Evolutionary conservation across 257 asterid genomes (phyloP), one percentile per base, ranked within the genome.

Genomic region (Solanum bulbocastanum): DNA sequence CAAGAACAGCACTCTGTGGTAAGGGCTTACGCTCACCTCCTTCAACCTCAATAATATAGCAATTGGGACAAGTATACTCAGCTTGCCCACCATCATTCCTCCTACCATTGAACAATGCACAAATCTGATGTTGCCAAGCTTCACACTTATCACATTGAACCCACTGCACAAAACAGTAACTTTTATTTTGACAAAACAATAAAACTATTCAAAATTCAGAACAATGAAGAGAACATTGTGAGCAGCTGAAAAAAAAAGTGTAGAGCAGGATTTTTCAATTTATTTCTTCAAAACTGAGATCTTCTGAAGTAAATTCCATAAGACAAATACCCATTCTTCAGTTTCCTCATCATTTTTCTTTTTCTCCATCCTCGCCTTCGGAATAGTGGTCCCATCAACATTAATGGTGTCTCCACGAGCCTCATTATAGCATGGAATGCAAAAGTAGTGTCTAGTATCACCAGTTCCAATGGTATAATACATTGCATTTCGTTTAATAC

Each of bases 71-170:
- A 78, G 99, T 97, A 90, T 97, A 97, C 91, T 97, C 99, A 37
- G 99, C 99, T 91, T 95, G 96, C 87, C 99, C 99, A 87, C 99
- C 98, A 87, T 95, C 98, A 92, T 97, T 97, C 89, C 99, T 95
- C 92, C 98, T 93, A 92, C 99, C 99, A 90, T 97, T 97, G 89
- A 97, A 97, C 87, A 97, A 91, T 76, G 99, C 99, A 90, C 99
- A 97, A 86, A 97, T 96, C 91, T 97, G 99, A 91, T 97, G 99
- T 89, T 97, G 99, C 99, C 99, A 97, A 88, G 98, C 98, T 91
- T 97, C 99, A 90, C 99, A 97, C 87, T 95, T 97, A 90, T 97
- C 99, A 87, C 99, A 97, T 93, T 97, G 99, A 88, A 97, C 99
- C 99, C 99, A 97, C 99, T 97, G 97, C 91, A 90, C 78, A 87